Base-by-base conservation (phyloP, 2,329 filamentous ascomycete genomes). In the Dactylonectria macrodidyma region DNA sequence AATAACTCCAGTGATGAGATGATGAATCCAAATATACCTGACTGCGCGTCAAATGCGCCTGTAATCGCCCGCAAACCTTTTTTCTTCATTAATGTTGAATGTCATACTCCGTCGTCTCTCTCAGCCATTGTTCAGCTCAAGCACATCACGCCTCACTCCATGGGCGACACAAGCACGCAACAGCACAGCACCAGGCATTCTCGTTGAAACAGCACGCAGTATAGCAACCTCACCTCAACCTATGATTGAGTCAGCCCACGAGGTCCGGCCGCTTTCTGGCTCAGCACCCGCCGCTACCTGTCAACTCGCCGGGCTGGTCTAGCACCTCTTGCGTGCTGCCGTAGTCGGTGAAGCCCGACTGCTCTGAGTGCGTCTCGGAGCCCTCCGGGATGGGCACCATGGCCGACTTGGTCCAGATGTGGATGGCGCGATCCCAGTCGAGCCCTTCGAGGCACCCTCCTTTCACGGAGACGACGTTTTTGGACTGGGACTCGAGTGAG, bases 341-440 rank as follows among this genome's bases (percentile, higher is more conserved):
- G 66, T 86, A 88, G 12, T 83, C 82, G 12, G 81, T 83, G 47
- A 75, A 78, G 6, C 74, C 78, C 3, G 87, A 87, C 63, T 88
- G 86, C 65, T 88, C 88, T 14, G 86, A 84, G 76, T 87, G 86
- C 6, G 81, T 79, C 80, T 91, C 88, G 33, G 85, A 86, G 10
- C 89, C 88, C 73, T 91, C 89, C 2, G 91, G 91, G 69, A 93
- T 92, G 38, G 90, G 88, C 19, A 92, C 85, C 84, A 93, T 90
- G 71, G 91, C 91, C 48, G 85, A 86, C 73, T 89, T 89, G 22
- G 89, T 91, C 88, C 89, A 93, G 73, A 93, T 90, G 81, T 93
- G 91, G 70, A 88, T 87, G 33, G 89, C 90, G 3, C 78, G 81
- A 12, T 78, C 82, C 88, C 90, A 89, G 78, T 90, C 86, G 22